phyloP scores from a whole-genome alignment of 2,329 filamentous ascomycete species.

The Aspergillus spinulosporus region DNA sequence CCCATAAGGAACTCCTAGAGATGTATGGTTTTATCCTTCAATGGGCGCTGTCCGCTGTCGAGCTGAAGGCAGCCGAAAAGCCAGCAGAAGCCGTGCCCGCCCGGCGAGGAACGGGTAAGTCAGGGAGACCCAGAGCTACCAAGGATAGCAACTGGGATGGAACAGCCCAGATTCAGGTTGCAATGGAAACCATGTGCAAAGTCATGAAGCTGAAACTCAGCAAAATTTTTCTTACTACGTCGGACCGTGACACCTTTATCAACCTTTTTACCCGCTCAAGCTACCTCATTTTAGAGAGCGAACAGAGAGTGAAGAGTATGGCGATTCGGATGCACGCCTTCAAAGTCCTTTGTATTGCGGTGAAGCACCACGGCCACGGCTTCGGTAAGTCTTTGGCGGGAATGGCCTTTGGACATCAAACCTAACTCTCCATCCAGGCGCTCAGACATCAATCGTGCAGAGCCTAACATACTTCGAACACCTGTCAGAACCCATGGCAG shows the following conservation, averaged over 20 bases:
- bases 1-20: slow-evolving; percentile 90
- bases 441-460: slow-evolving; percentile 96
- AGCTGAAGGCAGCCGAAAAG: slow-evolving; percentile 91
- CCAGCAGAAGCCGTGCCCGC: slow-evolving; percentile 69
- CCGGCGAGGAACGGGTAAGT: slow-evolving; percentile 72
- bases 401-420: not conserved
- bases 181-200: slow-evolving; percentile 93
- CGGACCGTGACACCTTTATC: slow-evolving; percentile 93
- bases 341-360: slow-evolving; percentile 91
- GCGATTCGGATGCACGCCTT: slow-evolving; percentile 94
- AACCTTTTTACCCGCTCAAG: slow-evolving; percentile 87
- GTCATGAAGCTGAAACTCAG: slow-evolving; percentile 88
- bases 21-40: slow-evolving; percentile 92
- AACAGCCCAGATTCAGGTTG: slow-evolving; percentile 78
- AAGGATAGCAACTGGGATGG: slow-evolving; percentile 88
- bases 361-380: slow-evolving; percentile 96
- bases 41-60: slow-evolving; percentile 93
- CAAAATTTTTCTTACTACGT: slow-evolving; percentile 93
- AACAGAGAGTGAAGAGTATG: slow-evolving; percentile 85
- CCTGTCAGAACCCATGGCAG: slow-evolving; percentile 95
- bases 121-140: slow-evolving; percentile 65
- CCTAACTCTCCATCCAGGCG: slow-evolving; percentile 57
- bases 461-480: slow-evolving; percentile 98
- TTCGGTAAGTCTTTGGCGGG: slow-evolving; percentile 62
- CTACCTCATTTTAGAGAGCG: slow-evolving; percentile 91